Percentiles rank a stretch among this genome's conserved stretches.
These are phyloP conservation scores for Eucalyptus marginata DNA, from an alignment of 345 rosid species.

Conservation along the genomic window DNA sequence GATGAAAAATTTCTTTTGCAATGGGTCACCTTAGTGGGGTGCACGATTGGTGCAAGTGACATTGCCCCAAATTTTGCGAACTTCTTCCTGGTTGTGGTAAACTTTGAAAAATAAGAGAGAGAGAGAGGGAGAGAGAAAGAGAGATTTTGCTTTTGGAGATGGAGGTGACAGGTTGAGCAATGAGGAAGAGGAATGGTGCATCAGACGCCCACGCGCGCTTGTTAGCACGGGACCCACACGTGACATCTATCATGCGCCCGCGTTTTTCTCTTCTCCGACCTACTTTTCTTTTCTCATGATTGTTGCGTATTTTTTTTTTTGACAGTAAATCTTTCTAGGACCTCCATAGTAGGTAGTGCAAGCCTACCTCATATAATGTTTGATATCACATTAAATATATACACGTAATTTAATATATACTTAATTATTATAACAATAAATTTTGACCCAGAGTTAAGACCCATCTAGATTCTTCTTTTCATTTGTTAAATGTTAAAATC, in stretches of 20 bases:
- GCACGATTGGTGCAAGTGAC: not conserved
- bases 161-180: not conserved
- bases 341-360: not conserved
- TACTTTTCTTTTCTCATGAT: not conserved
- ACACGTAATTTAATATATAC: not conserved
- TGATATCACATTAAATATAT: not conserved
- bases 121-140: not conserved
- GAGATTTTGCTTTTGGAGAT: not conserved
- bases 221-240: not conserved
- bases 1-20: not conserved
- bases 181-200: not conserved
- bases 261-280: not conserved
- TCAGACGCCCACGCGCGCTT: not conserved
- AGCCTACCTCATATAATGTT: not conserved
- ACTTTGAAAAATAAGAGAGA: not conserved
- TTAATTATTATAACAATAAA: not conserved
- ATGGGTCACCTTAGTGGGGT: slow-evolving; percentile 2
- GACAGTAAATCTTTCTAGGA: not conserved
- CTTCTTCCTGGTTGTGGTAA: not conserved
- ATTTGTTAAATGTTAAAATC: not conserved
- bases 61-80: not conserved
- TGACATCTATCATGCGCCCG: not conserved
- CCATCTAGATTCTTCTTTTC: not conserved
- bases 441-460: not conserved
- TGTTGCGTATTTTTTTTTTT: not conserved